Evolutionary conservation across 2,329 filamentous ascomycete species (phyloP).

Genomic region (Chaetomiaceae sp.): DNA sequence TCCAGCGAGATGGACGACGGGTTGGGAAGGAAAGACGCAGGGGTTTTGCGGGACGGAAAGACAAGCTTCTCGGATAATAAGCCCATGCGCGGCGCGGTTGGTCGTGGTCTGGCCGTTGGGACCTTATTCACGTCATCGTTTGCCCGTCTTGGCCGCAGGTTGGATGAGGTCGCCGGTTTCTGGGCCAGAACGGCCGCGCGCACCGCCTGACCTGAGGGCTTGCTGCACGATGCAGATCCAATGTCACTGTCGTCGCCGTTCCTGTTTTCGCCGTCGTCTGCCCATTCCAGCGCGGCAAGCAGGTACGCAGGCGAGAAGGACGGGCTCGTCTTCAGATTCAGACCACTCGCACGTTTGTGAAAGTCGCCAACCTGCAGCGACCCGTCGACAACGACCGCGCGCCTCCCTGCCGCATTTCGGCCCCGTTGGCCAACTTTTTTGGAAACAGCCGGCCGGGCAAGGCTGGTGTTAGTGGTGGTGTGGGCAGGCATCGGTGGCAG

Average conservation of each 20-base stretch:
- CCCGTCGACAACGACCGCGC: slow-evolving; percentile 10
- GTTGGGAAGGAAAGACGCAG: slow-evolving; percentile 7
- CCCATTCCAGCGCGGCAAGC: slow-evolving; percentile 13
- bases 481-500: slow-evolving; percentile 5
- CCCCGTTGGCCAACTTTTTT: neutral
- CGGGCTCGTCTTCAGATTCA: slow-evolving; percentile 5
- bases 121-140: slow-evolving; percentile 12
- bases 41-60: slow-evolving; percentile 14
- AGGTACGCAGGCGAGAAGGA: slow-evolving; percentile 13
- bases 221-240: neutral
- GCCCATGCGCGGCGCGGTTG: slow-evolving; percentile 12
- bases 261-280: slow-evolving; percentile 3
- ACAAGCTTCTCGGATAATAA: slow-evolving; percentile 20
- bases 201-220: neutral
- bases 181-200: neutral
- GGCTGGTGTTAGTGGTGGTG: slow-evolving; percentile 3
- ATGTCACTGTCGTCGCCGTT: neutral
- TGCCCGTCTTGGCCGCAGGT: neutral
- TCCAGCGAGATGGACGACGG: neutral
- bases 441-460: neutral
- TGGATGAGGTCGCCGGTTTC: neutral
- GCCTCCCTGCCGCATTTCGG: slow-evolving; percentile 6
- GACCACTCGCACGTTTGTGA: neutral
- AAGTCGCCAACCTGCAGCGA: slow-evolving; percentile 12
- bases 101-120: neutral